Conservation (phyloP, 768 basidiomycete species). For the Hericium erinaceus region DNA sequence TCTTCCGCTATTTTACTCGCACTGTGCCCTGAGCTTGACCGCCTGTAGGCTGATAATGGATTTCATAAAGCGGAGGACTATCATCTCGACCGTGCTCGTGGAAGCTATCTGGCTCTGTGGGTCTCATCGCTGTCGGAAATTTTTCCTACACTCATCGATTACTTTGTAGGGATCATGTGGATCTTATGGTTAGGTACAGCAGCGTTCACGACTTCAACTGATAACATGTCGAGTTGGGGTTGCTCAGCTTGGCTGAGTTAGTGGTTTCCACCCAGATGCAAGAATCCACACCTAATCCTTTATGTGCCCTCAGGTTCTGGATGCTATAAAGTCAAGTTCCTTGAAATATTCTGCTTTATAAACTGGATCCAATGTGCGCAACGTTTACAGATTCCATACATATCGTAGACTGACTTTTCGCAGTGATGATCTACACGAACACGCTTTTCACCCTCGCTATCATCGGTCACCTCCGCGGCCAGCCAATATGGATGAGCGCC, state of each 20-base stretch:
- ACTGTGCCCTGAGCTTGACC: not conserved
- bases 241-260: too few species aligned
- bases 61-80: not conserved
- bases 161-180: not conserved
- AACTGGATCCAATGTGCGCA: not conserved
- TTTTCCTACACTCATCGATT: not conserved
- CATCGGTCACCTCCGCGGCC: not conserved
- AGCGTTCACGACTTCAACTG: not conserved
- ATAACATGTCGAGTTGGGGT: not conserved
- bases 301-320: not conserved
- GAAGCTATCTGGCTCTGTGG: not conserved
- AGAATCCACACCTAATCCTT: too few species aligned
- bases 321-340: not conserved
- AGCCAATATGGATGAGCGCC: not conserved
- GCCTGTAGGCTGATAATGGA: not conserved
- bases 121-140: not conserved
- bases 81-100: not conserved
- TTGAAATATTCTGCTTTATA: not conserved
- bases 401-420: not conserved
- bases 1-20: too few species aligned
- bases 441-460: not conserved
- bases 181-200: not conserved
- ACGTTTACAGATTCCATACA: not conserved
- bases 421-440: conserved; percentile 1
- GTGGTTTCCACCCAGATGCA: too few species aligned